Base-by-base conservation (phyloP, 495 filamentous ascomycete genomes). In the Echria macrotheca region DNA sequence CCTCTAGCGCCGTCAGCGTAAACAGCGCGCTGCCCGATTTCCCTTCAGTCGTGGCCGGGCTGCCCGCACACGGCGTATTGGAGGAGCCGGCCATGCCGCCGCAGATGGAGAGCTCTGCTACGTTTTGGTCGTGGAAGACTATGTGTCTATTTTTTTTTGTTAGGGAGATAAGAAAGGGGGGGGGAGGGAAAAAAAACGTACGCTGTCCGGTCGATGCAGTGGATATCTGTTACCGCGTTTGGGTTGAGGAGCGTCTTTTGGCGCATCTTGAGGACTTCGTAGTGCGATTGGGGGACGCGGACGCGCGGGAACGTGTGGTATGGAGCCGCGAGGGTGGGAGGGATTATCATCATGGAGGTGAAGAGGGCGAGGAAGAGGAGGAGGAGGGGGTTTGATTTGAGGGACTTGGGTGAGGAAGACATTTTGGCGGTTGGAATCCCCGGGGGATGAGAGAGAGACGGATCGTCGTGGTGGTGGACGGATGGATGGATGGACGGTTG, bases 61-160 rank as follows among this genome's bases (percentile, higher is more conserved):
- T 29, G 14, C 71, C 73, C 1, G 44, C 59, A 49, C 76, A 78
- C 43, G 70, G 65, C 14, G 65, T 58, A n/a, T n/a, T n/a, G 21
- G 70, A 69, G 5, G 65, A 41, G 5, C 74, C 73, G 1, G 73
- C 61, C 44, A 78, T 75, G 31, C 71, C 67, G n/a, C 69, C 68
- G 63, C 75, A 81, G 61, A 79, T 79, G 44, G 54, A 52, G 5
- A 81, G 73, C 43, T 74, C 64, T 19, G 76, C 75, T 4, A 74
- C 76, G 51, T 76, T 74, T 42, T 74, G 71, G 57, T 76, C 72
- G 61, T 79, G 74, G 35, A 64, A 69, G 45, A 75, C 69, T 39
- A 80, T 71, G 32, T 66, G 69, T 0, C 75, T 79, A 47, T 9
- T n/a, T 0, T n/a, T n/a, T 14, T 22, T 6, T 14, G 31, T 48